Evolutionary conservation across 495 filamentous ascomycete species (phyloP).

Genomic region (Aspergillus baeticus): DNA sequence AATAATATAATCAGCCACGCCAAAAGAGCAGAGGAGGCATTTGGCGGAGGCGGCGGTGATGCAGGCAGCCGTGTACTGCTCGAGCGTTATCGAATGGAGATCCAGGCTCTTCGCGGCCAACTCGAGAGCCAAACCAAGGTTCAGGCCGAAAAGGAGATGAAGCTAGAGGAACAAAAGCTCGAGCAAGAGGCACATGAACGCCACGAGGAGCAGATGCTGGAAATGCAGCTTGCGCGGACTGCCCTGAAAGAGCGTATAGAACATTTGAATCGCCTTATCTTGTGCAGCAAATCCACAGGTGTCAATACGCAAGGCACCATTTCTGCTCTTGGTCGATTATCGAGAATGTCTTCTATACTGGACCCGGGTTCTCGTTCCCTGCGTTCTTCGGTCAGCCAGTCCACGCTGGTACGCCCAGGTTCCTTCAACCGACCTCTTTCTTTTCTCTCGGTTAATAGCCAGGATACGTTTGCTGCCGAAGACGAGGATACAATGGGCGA

Average conservation of each 20-base stretch:
- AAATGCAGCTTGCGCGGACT: slow-evolving; percentile 95
- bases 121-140: slow-evolving; percentile 75
- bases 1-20: slow-evolving; percentile 98
- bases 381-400: slow-evolving; percentile 72
- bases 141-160: slow-evolving; percentile 65
- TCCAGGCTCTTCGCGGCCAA: slow-evolving; percentile 75
- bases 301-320: slow-evolving; percentile 76
- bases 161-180: slow-evolving; percentile 65
- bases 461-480: slow-evolving; percentile 49
- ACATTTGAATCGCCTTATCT: slow-evolving; percentile 91
- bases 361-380: slow-evolving; percentile 53
- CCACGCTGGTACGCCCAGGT: slow-evolving; percentile 54
- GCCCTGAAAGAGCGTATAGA: slow-evolving; percentile 97
- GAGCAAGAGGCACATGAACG: slow-evolving; percentile 81
- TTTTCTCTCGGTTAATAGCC: slow-evolving; percentile 56
- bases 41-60: slow-evolving; percentile 68
- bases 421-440: slow-evolving; percentile 63
- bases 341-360: slow-evolving; percentile 53
- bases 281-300: slow-evolving; percentile 91
- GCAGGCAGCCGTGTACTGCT: slow-evolving; percentile 82
- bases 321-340: slow-evolving; percentile 69
- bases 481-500: slow-evolving; percentile 76
- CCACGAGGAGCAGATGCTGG: slow-evolving; percentile 95
- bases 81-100: slow-evolving; percentile 93
- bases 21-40: slow-evolving; percentile 88